Evolutionary conservation across 352 stramenopile species (phyloP).

Genomic region (Phytophthora europaea): DNA sequence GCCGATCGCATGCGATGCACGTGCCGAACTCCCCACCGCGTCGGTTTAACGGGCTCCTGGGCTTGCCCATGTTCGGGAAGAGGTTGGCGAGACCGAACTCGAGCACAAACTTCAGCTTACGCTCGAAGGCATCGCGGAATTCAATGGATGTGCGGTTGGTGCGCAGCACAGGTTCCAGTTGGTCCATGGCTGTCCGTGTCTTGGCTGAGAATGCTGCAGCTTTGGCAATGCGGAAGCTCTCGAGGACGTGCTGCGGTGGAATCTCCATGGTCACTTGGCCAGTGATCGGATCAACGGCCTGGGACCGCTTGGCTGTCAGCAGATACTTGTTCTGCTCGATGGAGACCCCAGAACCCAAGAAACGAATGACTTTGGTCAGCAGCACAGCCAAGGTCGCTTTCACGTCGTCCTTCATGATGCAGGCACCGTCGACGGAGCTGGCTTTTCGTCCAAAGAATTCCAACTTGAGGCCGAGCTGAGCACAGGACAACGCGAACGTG

Average conservation of each 20-base stretch:
- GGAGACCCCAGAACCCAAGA: conserved; percentile 60
- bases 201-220: conserved; percentile 49
- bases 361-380: conserved; percentile 65
- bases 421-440: conserved; percentile 17
- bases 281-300: conserved; percentile 45
- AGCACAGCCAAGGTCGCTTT: conserved; percentile 57
- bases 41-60: conserved; percentile 41
- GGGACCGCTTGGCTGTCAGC: conserved; percentile 40
- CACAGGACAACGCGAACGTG: conserved; percentile 55
- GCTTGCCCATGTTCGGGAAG: conserved; percentile 59
- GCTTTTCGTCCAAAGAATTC: conserved; percentile 57
- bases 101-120: conserved; percentile 58
- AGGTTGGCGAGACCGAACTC: conserved; percentile 72
- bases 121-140: conserved; percentile 60
- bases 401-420: conserved; percentile 34
- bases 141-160: conserved; percentile 50
- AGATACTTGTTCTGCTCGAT: conserved; percentile 81
- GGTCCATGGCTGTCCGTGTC: conserved; percentile 56
- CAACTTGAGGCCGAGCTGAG: conserved; percentile 63
- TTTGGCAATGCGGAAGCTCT: conserved; percentile 60
- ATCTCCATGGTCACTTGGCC: conserved; percentile 57
- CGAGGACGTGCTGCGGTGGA: conserved; percentile 55
- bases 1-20: conserved; percentile 73
- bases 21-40: conserved; percentile 48
- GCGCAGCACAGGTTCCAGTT: conserved; percentile 52